Evolutionary conservation across 1,284 basidiomycete genomes (phyloP), one percentile per base, ranked within the genome.

Genomic region (Marasmius oreades): DNA sequence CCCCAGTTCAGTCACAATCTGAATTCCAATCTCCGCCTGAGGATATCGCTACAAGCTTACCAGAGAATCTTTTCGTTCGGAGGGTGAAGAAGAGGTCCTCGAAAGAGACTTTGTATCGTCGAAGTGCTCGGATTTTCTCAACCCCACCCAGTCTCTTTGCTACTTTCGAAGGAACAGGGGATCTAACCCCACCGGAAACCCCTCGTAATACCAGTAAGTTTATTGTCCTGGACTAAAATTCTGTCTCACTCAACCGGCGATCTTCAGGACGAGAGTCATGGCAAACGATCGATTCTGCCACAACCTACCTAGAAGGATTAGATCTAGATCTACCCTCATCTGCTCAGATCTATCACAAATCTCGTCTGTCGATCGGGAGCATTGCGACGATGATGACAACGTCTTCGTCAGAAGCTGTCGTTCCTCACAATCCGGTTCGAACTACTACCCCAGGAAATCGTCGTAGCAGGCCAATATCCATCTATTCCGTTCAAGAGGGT

Each of bases 291-390:
- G 67, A 66, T 24, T 78, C 78, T n/a, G 64, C 62, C 26, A 60
- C 69, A 28, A 70, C 66, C 10, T 77, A 73, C 55, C 62, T 77
- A 28, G 74, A 77, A 11, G 77, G 69, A 18, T 69, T 82, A 3
- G 66, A 74, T 33, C 61, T 82, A n/a, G 66, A 66, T 20, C 63
- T 82, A 22, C 72, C 77, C 7, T 61, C 65, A 51, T 66, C 68
- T 37, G 64, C 69, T 7, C 70, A 71, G 44, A 63, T 69, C 53
- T 62, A 64, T n/a, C 65, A 61, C 57, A 65, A 53, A 5, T 61
- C 68, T 28, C 66, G 81, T 34, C 73, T 74, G 45, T 86, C 84
- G 5, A 73, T 82, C 54, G 75, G 73, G 46, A 88, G 84, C 58
- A 73, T 88, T 59, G 78, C 79, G 48, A 85, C 86, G 8, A 63